phyloP scores from a whole-genome alignment of 768 basidiomycete species.

The Royoungia palumana region DNA sequence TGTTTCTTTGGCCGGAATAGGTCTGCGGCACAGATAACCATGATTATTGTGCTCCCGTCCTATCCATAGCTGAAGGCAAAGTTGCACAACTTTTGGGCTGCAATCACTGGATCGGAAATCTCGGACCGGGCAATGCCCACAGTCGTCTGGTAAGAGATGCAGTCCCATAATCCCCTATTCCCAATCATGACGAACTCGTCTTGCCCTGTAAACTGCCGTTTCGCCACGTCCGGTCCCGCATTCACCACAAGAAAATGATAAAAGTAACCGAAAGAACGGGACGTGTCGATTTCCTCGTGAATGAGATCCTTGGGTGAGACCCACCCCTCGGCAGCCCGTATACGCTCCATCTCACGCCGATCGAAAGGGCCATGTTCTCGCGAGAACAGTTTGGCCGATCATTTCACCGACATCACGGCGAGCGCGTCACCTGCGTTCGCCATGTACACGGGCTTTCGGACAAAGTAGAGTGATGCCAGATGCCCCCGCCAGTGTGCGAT shows the following conservation, averaged over 20 bases:
- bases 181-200: slow-evolving; percentile 98
- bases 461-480: slow-evolving; percentile 85
- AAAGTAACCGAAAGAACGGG: slow-evolving; percentile 93
- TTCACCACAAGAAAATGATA: slow-evolving; percentile 88
- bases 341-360: slow-evolving; percentile 77
- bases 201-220: slow-evolving; percentile 66
- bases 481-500: slow-evolving; percentile 71
- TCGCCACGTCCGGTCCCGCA: slow-evolving; percentile 75
- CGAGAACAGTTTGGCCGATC: slow-evolving; percentile 70
- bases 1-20: slow-evolving; percentile 61
- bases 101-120: slow-evolving; percentile 71
- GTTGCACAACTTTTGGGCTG: slow-evolving; percentile 94
- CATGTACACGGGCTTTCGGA: slow-evolving; percentile 75
- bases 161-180: slow-evolving; percentile 92
- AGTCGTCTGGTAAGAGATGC: slow-evolving; percentile 90
- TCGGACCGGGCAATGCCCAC: slow-evolving; percentile 90
- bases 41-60: slow-evolving; percentile 93
- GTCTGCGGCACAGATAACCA: slow-evolving; percentile 86
- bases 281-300: slow-evolving; percentile 88
- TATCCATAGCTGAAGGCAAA: slow-evolving; percentile 97
- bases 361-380: slow-evolving; percentile 89
- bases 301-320: slow-evolving; percentile 87
- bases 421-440: slow-evolving; percentile 89
- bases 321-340: slow-evolving; percentile 90
- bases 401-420: slow-evolving; percentile 79